phyloP scores from a whole-genome alignment of 106 monocot species.

The Iris macrosiphon region DNA sequence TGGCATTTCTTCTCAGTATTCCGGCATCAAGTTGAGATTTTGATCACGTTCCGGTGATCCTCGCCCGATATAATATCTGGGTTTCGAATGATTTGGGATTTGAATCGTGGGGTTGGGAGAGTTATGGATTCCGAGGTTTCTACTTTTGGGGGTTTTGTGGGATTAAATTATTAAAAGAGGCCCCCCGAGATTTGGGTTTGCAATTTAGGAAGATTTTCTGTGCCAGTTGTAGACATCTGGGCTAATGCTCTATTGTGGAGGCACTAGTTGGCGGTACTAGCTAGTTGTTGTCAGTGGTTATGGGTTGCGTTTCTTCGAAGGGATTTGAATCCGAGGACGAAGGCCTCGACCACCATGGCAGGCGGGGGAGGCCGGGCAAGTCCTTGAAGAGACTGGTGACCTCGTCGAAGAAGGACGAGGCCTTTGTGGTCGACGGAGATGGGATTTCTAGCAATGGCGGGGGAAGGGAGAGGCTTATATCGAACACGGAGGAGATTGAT shows the following conservation, averaged over 20 bases:
- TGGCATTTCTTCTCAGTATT: neutral
- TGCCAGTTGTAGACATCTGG: neutral
- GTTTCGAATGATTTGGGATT: neutral
- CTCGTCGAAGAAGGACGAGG: constrained; percentile 11
- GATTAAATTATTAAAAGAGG: neutral
- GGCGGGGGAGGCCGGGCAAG: constrained; percentile 18
- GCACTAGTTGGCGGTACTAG: constrained; percentile 1
- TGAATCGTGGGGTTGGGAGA: neutral
- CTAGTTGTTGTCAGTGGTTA: constrained; percentile 16
- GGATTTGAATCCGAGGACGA: constrained; percentile 8
- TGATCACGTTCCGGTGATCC: neutral
- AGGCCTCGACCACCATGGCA: neutral
- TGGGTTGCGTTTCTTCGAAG: constrained; percentile 52
- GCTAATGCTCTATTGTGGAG: too few species aligned
- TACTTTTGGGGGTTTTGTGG: constrained; percentile 1
- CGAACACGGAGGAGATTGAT: constrained; percentile 5
- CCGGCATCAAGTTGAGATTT: neutral
- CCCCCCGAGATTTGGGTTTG: neutral
- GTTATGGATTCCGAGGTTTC: neutral
- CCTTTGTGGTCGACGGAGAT: constrained; percentile 1
- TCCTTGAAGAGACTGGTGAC: constrained; percentile 30
- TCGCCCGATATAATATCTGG: neutral
- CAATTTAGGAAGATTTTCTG: neutral
- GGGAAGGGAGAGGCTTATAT: constrained; percentile 17
- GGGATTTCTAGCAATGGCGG: constrained; percentile 10